phyloP scores from a whole-genome alignment of 306 rosid genomes.

The Prunus fruticosa region DNA sequence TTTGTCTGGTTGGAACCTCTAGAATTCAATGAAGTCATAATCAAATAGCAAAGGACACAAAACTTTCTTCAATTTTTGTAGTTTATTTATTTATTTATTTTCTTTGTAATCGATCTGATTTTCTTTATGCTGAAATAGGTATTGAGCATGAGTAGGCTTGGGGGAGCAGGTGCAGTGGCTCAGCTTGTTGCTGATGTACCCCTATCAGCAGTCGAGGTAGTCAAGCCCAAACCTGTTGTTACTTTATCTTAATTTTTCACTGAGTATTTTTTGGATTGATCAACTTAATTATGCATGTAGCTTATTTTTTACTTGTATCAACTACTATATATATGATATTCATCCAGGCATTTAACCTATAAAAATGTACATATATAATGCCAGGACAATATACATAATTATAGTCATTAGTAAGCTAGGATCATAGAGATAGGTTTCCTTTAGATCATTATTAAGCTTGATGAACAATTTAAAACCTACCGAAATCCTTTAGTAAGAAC shows the following conservation, averaged over 20 bases:
- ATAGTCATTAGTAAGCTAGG: no score
- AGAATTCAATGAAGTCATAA: conserved; percentile 17
- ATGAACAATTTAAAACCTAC: not conserved
- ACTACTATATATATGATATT: not conserved
- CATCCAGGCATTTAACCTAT: not conserved
- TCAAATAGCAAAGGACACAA: conserved; percentile 5
- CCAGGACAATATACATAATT: not conserved
- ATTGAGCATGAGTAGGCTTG: conserved; percentile 93
- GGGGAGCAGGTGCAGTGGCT: conserved; percentile 98
- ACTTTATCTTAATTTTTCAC: not conserved
- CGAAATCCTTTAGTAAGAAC: not conserved
- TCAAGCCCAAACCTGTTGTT: not conserved
- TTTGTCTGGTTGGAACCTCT: conserved; percentile 21
- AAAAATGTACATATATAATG: not conserved
- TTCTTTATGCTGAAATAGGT: conserved; percentile 49
- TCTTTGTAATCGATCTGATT: not conserved
- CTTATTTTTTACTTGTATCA: not conserved
- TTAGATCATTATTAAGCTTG: not conserved
- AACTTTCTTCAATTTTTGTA: conserved; percentile 3
- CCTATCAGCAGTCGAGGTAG: conserved; percentile 61
- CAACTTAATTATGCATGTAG: not conserved
- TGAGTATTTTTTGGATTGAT: not conserved
- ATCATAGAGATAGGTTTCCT: no score
- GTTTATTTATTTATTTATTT: conserved; percentile 8
- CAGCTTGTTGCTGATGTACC: conserved; percentile 98